A percentile compares a stretch with the other conserved stretches of the same genome.
Conservation (phyloP, 345 rosid species). For the Chamaenerion angustifolium region DNA sequence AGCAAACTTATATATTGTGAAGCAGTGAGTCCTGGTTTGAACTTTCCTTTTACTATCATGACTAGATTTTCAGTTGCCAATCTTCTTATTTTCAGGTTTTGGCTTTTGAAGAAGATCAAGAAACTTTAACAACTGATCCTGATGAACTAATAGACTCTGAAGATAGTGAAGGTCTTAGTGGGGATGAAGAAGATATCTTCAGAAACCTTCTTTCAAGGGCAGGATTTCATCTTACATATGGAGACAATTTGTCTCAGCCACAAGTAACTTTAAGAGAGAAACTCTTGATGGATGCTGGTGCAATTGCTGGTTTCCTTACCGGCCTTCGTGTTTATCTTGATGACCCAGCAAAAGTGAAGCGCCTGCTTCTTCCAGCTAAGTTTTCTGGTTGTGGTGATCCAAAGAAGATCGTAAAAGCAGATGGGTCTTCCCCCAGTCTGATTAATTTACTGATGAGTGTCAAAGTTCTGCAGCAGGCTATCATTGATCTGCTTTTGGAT, state of each 20-base stretch:
- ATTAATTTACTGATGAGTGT: conserved; percentile 99
- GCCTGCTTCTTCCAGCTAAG: conserved; percentile 93
- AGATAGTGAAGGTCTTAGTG: conserved; percentile 88
- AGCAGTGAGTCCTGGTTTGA: conserved; percentile 1
- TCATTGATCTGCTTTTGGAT: conserved; percentile 90
- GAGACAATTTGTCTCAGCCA: conserved; percentile 85
- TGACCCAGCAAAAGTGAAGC: conserved; percentile 96
- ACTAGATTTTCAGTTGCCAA: conserved; percentile 2
- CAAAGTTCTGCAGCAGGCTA: conserved; percentile 98
- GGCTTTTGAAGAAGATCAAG: conserved; percentile 97
- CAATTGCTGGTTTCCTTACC: conserved; percentile 95
- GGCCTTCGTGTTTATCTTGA: conserved; percentile 92
- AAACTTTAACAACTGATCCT: conserved; percentile 97
- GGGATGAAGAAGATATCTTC: conserved; percentile 98
- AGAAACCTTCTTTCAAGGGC: conserved; percentile 92
- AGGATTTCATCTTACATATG: conserved; percentile 89
- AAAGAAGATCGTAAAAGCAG: conserved; percentile 48
- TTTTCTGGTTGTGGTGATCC: conserved; percentile 60
- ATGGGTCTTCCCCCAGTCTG: conserved; percentile 92
- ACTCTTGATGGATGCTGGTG: conserved; percentile 99
- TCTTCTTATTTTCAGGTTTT: conserved; percentile 45
- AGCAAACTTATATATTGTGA: too few species aligned
- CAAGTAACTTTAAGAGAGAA: conserved; percentile 80
- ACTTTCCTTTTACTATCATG: neutral
- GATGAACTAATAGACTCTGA: conserved; percentile 98